A percentile compares a stretch with the other conserved stretches of the same genome.
phyloP scores from a whole-genome alignment of 2,329 filamentous ascomycete genomes.

The Aspergillus flavus region DNA sequence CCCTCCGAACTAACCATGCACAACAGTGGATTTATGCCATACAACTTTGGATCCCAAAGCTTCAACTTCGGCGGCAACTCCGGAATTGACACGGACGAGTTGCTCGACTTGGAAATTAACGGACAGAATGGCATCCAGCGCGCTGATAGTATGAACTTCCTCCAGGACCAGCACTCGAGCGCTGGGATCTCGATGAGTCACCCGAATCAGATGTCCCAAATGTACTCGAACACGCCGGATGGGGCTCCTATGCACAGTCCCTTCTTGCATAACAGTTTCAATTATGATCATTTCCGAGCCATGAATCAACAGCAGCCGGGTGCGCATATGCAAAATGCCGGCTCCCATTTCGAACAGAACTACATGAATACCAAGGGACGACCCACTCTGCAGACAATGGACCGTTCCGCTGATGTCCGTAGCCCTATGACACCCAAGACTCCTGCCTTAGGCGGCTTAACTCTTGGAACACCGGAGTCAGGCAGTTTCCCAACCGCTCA shows the following conservation, averaged over 20 bases:
- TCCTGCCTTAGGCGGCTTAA: conserved; percentile 71
- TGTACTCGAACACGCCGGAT: conserved; percentile 89
- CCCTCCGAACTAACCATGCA: conserved; percentile 81
- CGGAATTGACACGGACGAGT: conserved; percentile 83
- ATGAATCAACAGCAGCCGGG: conserved; percentile 56
- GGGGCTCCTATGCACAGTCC: conserved; percentile 91
- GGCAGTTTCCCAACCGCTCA: conserved; percentile 70
- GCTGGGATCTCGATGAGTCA: conserved; percentile 63
- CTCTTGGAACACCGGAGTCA: conserved; percentile 71
- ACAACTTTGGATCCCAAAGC: conserved; percentile 64
- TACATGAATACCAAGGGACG: conserved; percentile 63
- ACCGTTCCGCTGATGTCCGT: conserved; percentile 70
- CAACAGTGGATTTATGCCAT: conserved; percentile 53
- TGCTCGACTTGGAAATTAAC: conserved; percentile 65
- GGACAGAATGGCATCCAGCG: conserved; percentile 42
- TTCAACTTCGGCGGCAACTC: conserved; percentile 74
- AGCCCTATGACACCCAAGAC: conserved; percentile 87
- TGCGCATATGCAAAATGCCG: conserved; percentile 41
- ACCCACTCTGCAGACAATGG: conserved; percentile 64
- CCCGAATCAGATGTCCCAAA: conserved; percentile 67
- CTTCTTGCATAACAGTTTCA: conserved; percentile 74
- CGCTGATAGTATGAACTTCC: conserved; percentile 38
- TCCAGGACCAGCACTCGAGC: conserved; percentile 57
- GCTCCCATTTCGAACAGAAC: conserved; percentile 54
- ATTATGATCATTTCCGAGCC: conserved; percentile 73